Evolutionary conservation across 2,329 filamentous ascomycete genomes (phyloP).

Genomic region (Dactylonectria estremocensis): DNA sequence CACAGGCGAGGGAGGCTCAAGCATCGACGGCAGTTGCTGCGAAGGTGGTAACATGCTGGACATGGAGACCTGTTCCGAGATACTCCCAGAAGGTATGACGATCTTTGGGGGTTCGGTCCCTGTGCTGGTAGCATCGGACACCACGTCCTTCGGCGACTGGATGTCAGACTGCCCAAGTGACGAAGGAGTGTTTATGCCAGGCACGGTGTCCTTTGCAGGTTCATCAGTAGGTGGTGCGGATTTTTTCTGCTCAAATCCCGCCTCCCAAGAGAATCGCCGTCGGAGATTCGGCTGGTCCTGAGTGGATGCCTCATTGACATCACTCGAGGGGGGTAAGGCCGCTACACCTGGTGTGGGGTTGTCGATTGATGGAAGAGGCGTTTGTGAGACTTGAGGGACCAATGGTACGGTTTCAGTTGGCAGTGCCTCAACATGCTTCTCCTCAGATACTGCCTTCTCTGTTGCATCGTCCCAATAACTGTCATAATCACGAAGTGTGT

Average conservation of each 20-base stretch:
- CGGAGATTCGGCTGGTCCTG: constrained; percentile 36
- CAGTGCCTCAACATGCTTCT: constrained; percentile 23
- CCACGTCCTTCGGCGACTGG: constrained; percentile 34
- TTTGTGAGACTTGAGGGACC: constrained; percentile 17
- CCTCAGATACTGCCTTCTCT: constrained; percentile 31
- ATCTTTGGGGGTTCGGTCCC: constrained; percentile 39
- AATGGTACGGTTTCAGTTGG: neutral
- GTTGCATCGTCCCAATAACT: constrained; percentile 72
- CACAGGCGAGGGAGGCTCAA: constrained; percentile 62
- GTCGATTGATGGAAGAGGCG: constrained; percentile 7
- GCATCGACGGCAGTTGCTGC: constrained; percentile 39
- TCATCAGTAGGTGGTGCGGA: constrained; percentile 24
- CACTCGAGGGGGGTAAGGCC: constrained; percentile 13
- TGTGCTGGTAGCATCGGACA: constrained; percentile 27
- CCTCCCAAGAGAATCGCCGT: constrained; percentile 59
- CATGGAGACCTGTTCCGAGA: constrained; percentile 47
- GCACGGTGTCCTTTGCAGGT: constrained; percentile 22
- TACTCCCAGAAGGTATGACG: constrained; percentile 39
- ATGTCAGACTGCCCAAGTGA: constrained; percentile 28
- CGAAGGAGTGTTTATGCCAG: constrained; percentile 30
- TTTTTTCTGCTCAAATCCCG: constrained; percentile 40
- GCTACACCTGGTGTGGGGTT: constrained; percentile 13
- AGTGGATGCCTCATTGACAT: constrained; percentile 20
- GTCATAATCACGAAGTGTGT: constrained; percentile 77
- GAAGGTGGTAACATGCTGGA: constrained; percentile 39